Base-by-base conservation (phyloP, 768 basidiomycete genomes). In the Amanita pseudoporphyria region DNA sequence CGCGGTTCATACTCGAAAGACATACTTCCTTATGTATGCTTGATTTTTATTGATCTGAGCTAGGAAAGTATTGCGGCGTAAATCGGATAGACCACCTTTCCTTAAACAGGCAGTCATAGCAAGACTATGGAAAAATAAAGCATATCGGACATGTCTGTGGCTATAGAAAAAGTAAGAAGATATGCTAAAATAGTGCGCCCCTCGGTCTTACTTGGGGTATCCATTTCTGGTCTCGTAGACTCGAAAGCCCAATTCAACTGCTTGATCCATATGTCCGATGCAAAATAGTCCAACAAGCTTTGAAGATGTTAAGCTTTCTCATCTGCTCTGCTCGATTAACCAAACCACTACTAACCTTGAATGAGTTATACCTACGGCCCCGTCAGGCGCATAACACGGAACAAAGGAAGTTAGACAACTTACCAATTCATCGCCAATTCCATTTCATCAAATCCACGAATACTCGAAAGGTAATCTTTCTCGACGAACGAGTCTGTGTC, bases 101-200 rank as follows among this genome's bases (percentile, higher is more conserved):
- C 82, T 72, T 30, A 85, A 57, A 56, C 77, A 80, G 3, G 76
- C 72, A 44, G 83, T 73, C 64, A 87, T 62, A 3, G 85, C 77
- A 31, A 87, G 69, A 54, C 73, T 81, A 58, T 86, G 84, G 61
- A 82, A 85, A 64, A 84, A 86, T 3, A 83, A 66, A 1, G 72
- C 73, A 59, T 79, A 85, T 42, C 83, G 82, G 39, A 76, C 74
- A 60, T 84, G 83, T 36, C 82, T 69, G 62, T 85, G 83, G 55
- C 82, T 85, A 35, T 16, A 22, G 26, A 31, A 9, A 38, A 33
- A 45, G 18, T 47, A 36, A 53, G 35, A 35, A 7, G 33, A 36
- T 16, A 3, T 14, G 35, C 33, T 5, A 37, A 16, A 39, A 45
- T 13, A 14, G 12, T 21, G 10, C n/a, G n/a, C n/a, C 36, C n/a